A percentile compares a stretch with the other conserved stretches of the same genome.
Conservation (phyloP, 495 filamentous ascomycete species). For the Aspergillus funiculosus region DNA sequence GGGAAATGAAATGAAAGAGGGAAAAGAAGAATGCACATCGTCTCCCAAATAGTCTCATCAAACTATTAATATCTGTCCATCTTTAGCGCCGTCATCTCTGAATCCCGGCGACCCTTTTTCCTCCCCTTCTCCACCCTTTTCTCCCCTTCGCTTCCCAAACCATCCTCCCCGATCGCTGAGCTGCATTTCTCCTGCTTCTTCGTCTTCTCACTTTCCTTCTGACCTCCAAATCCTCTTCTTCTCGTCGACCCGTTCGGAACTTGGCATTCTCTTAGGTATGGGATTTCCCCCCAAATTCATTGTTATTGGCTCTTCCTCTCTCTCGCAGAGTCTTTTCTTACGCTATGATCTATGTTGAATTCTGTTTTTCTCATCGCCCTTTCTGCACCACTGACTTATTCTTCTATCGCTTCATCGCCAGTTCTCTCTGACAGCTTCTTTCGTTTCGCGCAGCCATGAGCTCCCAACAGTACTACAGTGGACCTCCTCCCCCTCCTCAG, state of each 20-base stretch:
- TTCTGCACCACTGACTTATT: background rate
- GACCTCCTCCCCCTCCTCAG: slow-evolving; percentile 25
- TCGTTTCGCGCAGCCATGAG: slow-evolving; percentile 13
- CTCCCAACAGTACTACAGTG: slow-evolving; percentile 21
- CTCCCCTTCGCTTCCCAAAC: background rate
- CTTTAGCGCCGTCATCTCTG: background rate
- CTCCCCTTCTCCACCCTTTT: background rate
- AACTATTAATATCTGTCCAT: slow-evolving; percentile 7
- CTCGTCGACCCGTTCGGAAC: slow-evolving; percentile 12
- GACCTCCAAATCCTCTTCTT: slow-evolving; percentile 7
- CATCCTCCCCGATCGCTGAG: slow-evolving; percentile 3
- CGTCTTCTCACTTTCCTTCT: slow-evolving; percentile 5
- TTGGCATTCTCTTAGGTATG: slow-evolving; percentile 23
- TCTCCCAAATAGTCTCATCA: slow-evolving; percentile 3
- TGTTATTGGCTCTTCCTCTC: slow-evolving; percentile 17
- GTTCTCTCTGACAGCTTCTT: slow-evolving; percentile 5
- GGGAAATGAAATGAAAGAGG: too few relatives aligned
- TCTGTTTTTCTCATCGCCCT: slow-evolving; percentile 1
- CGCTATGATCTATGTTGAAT: slow-evolving; percentile 2
- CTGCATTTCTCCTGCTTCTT: too few relatives aligned
- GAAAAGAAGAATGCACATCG: too few relatives aligned
- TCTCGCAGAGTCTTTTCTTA: slow-evolving; percentile 12
- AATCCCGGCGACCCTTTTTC: background rate
- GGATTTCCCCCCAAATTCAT: slow-evolving; percentile 7
- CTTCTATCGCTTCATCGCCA: background rate